Base-by-base conservation (phyloP, 257 asterid genomes). In the Nicotiana otophora region DNA sequence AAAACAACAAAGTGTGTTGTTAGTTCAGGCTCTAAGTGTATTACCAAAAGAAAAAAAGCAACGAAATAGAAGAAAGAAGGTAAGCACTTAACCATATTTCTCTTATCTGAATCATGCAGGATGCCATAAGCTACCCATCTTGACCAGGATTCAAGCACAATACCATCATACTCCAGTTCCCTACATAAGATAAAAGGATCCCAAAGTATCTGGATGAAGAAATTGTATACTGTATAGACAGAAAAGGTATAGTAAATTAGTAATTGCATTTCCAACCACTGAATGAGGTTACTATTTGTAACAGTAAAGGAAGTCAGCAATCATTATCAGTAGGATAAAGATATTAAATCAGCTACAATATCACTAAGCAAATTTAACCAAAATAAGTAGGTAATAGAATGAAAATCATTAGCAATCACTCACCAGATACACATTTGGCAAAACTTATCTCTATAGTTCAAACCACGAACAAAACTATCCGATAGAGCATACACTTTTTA, bases 61-160 rank as follows among this genome's bases (percentile, higher is more conserved):
- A 42, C 3, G 51, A 42, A 39, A 3, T 7, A 15, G 28, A 26
- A 74, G 1, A 26, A 20, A 58, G 61, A 15, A 26, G 16, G 20
- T 26, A 26, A 75, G 58, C 31, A 58, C 36, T 65, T 81, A 86
- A 93, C 99, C 94, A 72, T 84, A 63, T 82, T 86, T 84, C 97
- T 90, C 92, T 90, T 84, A 68, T 91, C 91, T 80, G 93, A 93
- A 81, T 94, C 97, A 62, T 93, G 98, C 89, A 96, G 83, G 86
- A 96, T 87, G 82, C 98, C 99, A 85, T 92, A 91, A 82, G 93
- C 92, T 78, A 96, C 97, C 99, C 98, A 96, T 84, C 97, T 93
- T 64, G 99, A 93, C 99, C 98, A 96, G 12, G 98, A 94, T 87
- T 94, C 99, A 83, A 96, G 91, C 66, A 96, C 99, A 16, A 96